A percentile compares a stretch with the other conserved stretches of the same genome.
Conservation (phyloP, 805 yeast species). For the Tetrapisispora namnaoensis region DNA sequence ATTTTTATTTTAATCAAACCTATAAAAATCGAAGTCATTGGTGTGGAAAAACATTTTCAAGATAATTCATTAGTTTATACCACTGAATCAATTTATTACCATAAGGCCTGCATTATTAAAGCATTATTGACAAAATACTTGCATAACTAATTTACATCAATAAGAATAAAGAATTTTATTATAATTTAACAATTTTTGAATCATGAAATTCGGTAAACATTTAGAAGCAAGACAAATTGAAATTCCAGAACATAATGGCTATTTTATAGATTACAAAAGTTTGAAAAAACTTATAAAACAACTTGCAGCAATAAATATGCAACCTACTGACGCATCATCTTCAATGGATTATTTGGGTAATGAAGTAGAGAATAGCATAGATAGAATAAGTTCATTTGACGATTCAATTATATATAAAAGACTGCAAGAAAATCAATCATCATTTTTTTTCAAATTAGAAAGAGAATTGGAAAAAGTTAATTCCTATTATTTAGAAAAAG, state of each 20-base stretch:
- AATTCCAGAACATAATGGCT: conserved; percentile 87
- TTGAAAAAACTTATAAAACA: conserved; percentile 85
- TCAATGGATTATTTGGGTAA: neutral
- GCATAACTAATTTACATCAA: too few relatives aligned
- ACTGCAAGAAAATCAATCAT: conserved; percentile 82
- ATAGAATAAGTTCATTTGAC: conserved; percentile 12
- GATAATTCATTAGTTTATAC: too few relatives aligned
- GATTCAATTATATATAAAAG: conserved; percentile 35
- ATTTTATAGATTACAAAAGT: conserved; percentile 91
- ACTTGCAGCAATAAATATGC: conserved; percentile 34
- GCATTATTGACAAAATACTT: too few relatives aligned
- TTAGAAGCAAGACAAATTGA: conserved; percentile 90
- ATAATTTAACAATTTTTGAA: too few relatives aligned
- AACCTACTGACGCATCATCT: neutral
- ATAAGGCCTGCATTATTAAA: too few relatives aligned
- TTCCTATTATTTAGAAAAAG: conserved; percentile 83
- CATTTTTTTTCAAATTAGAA: conserved; percentile 78
- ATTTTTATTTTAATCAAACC: too few relatives aligned
- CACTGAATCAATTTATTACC: too few relatives aligned
- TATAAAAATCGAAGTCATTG: too few relatives aligned
- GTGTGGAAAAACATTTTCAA: too few relatives aligned
- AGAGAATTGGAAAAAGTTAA: conserved; percentile 94
- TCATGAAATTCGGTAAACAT: conserved; percentile 88
- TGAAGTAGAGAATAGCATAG: neutral
- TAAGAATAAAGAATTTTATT: too few relatives aligned